Evolutionary conservation across 805 yeast species (phyloP).

Genomic region (Barnettozyma pratensis): DNA sequence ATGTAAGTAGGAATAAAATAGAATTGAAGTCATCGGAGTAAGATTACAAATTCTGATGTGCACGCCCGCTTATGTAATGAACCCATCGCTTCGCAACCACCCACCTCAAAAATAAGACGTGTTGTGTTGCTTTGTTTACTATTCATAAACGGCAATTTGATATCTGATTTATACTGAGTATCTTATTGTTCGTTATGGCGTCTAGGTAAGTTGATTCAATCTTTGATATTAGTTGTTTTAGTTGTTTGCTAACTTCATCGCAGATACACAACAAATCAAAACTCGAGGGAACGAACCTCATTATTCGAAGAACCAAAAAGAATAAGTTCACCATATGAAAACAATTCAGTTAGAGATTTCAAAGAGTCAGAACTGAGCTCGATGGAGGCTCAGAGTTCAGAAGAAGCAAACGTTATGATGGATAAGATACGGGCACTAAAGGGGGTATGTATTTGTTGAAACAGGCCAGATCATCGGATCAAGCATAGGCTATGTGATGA

Average conservation of each 20-base stretch:
- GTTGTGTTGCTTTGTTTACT: no score
- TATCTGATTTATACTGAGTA: no score
- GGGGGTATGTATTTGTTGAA: slow-evolving; percentile 26
- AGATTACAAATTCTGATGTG: not conserved
- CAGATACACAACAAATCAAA: slow-evolving; percentile 8
- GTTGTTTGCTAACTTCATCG: no score
- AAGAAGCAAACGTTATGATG: slow-evolving; percentile 48
- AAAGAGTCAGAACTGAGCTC: slow-evolving; percentile 51
- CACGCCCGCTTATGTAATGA: no score
- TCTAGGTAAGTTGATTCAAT: slow-evolving; percentile 5
- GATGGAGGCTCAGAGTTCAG: slow-evolving; percentile 63
- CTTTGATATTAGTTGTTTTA: not conserved
- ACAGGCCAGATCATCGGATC: no score
- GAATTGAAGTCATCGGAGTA: no score
- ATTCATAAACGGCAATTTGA: no score
- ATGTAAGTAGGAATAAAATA: no score
- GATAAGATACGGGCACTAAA: slow-evolving; percentile 51
- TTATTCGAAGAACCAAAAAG: slow-evolving; percentile 25
- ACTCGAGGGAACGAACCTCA: slow-evolving; percentile 16
- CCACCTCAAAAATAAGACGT: no score
- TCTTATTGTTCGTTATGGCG: not conserved
- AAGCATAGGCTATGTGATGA: no score
- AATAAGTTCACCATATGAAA: slow-evolving; percentile 39
- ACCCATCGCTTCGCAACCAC: no score
- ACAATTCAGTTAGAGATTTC: slow-evolving; percentile 32